phyloP scores from a whole-genome alignment of 495 filamentous ascomycete genomes.

The Aspergillus steynii region DNA sequence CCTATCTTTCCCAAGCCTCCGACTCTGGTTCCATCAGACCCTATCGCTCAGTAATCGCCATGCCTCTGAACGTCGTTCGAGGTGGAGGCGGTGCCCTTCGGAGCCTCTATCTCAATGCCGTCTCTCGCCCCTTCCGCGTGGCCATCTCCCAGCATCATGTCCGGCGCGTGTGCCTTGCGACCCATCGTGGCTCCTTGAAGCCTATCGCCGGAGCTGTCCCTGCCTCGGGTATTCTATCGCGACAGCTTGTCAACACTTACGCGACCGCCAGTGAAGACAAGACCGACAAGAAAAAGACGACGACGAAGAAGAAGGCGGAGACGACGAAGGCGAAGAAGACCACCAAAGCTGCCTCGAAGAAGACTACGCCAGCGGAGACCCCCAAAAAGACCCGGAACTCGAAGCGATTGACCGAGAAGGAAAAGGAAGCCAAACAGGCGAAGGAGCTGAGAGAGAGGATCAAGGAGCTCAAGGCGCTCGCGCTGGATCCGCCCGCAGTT shows the following conservation, averaged over 20 bases:
- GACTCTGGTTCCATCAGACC: background rate
- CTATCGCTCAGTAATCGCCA: constrained; percentile 11
- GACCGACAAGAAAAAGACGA: constrained; percentile 25
- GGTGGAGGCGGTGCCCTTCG: constrained; percentile 31
- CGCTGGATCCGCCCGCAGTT: constrained; percentile 35
- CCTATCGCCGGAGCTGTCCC: constrained; percentile 12
- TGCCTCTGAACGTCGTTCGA: constrained; percentile 34
- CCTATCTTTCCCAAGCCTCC: background rate
- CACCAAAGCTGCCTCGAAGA: constrained; percentile 7
- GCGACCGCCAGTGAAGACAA: constrained; percentile 26
- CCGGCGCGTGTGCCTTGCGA: constrained; percentile 26
- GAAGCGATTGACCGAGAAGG: constrained; percentile 29
- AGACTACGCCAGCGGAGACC: constrained; percentile 1
- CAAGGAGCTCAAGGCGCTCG: constrained; percentile 32
- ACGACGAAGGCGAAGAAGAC: constrained; percentile 11
- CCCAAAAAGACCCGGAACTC: constrained; percentile 4
- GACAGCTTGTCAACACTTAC: constrained; percentile 23
- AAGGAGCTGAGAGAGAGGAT: constrained; percentile 20
- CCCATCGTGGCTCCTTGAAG: constrained; percentile 14
- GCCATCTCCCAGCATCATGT: constrained; percentile 31
- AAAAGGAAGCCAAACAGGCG: constrained; percentile 28
- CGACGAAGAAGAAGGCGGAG: constrained; percentile 11
- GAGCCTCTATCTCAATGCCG: constrained; percentile 27
- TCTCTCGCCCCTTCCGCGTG: constrained; percentile 29
- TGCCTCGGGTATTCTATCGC: constrained; percentile 6